Conservation (phyloP, 1,139 yeast genomes). For the Candida labiduridarum region DNA sequence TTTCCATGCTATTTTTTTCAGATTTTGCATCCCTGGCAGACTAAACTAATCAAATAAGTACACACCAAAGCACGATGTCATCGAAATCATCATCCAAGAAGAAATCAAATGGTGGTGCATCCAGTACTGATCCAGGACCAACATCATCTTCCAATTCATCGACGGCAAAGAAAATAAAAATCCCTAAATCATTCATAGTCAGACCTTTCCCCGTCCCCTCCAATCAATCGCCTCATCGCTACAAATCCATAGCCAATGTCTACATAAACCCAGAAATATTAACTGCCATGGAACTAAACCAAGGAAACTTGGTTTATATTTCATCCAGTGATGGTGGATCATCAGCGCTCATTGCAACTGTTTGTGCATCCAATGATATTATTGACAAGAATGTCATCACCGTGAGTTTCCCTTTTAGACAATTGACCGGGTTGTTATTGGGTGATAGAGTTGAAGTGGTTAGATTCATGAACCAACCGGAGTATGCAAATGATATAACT, state of each 20-base stretch:
- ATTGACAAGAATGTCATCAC: conserved; percentile 56
- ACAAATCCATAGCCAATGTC: conserved; percentile 42
- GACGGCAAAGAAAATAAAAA: conserved; percentile 43
- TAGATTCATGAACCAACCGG: conserved; percentile 52
- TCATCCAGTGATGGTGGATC: conserved; percentile 47
- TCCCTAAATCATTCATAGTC: conserved; percentile 54
- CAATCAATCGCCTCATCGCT: conserved; percentile 13
- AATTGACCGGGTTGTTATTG: conserved; percentile 57
- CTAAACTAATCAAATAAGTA: neutral
- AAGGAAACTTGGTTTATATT: conserved; percentile 58
- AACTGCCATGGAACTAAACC: conserved; percentile 52
- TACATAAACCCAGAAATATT: conserved; percentile 55
- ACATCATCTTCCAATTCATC: conserved; percentile 11
- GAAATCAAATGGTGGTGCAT: conserved; percentile 21
- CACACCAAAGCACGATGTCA: conserved; percentile 23
- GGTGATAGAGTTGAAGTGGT: conserved; percentile 71
- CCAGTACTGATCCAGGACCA: conserved; percentile 17
- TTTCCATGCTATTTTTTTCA: neutral
- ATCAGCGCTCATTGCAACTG: conserved; percentile 49
- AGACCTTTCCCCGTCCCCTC: conserved; percentile 48
- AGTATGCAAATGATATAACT: conserved; percentile 39
- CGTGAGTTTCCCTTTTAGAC: conserved; percentile 51
- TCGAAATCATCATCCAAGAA: conserved; percentile 32
- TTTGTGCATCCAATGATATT: conserved; percentile 37
- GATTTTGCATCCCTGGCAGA: neutral